These are phyloP conservation scores for Phytophthora multivora DNA, from an alignment of 352 stramenopile genomes.

Conservation along the genomic window DNA sequence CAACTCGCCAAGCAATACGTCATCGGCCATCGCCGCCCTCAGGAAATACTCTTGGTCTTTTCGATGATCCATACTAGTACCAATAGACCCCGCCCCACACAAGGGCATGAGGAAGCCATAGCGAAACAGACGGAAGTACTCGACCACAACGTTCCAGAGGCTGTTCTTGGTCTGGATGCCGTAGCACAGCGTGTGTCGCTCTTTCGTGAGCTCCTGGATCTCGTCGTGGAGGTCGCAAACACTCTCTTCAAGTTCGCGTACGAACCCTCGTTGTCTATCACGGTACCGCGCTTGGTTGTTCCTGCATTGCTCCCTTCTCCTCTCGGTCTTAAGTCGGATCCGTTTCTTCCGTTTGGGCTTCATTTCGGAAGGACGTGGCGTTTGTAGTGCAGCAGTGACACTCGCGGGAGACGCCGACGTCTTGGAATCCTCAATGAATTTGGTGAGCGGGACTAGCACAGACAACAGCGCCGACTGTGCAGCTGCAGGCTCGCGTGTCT, in stretches of 20 bases:
- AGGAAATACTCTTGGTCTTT: slow-evolving; percentile 30
- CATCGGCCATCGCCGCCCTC: slow-evolving; percentile 12
- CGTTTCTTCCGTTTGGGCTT: slow-evolving; percentile 40
- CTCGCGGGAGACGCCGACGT: neutral
- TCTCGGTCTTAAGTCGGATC: slow-evolving; percentile 38
- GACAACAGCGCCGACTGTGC: too few species aligned
- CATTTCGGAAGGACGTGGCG: neutral
- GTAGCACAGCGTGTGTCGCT: slow-evolving; percentile 12
- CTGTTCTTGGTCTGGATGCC: slow-evolving; percentile 17
- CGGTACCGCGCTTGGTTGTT: slow-evolving; percentile 52
- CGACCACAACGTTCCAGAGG: slow-evolving; percentile 15
- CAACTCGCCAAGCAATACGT: slow-evolving; percentile 25
- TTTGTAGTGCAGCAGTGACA: neutral
- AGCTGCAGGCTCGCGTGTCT: neutral
- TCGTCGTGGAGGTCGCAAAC: slow-evolving; percentile 27
- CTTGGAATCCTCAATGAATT: slow-evolving; percentile 21
- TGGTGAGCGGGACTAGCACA: slow-evolving; percentile 10
- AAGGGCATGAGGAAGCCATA: slow-evolving; percentile 12
- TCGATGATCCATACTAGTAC: neutral
- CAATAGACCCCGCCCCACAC: neutral
- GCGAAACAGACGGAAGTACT: slow-evolving; percentile 29
- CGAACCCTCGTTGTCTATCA: slow-evolving; percentile 32
- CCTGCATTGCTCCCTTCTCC: slow-evolving; percentile 46
- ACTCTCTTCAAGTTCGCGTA: slow-evolving; percentile 19
- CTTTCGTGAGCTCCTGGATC: slow-evolving; percentile 15